Evolutionary conservation across 192 early-diverging fungal species (phyloP).

Genomic region (Coemansia sp.): DNA sequence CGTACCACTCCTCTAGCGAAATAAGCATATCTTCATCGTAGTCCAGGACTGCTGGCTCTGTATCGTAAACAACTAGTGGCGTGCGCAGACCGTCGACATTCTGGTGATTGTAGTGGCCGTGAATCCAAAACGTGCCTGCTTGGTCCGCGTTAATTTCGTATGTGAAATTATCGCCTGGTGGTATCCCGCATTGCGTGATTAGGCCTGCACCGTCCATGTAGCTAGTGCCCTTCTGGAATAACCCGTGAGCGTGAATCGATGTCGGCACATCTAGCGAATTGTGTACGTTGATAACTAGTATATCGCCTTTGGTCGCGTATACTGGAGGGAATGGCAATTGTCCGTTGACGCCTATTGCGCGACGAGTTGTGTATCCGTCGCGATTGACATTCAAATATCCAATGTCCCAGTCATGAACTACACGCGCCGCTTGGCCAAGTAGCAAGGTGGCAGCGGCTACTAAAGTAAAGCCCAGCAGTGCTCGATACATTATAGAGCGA

Average conservation of each 20-base stretch:
- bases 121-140: conserved; percentile 80
- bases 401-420: conserved; percentile 60
- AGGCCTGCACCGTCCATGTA: conserved; percentile 68
- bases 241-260: conserved; percentile 72
- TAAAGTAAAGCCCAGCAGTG: neutral
- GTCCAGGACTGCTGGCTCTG: conserved; percentile 53
- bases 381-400: conserved; percentile 61
- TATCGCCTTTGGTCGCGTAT: conserved; percentile 18
- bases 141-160: conserved; percentile 60
- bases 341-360: conserved; percentile 66
- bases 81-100: conserved; percentile 77
- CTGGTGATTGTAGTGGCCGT: conserved; percentile 66
- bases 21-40: conserved; percentile 65
- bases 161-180: conserved; percentile 61
- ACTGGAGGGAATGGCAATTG: conserved; percentile 54
- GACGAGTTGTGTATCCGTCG: conserved; percentile 62
- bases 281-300: conserved; percentile 23
- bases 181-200: conserved; percentile 75
- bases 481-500: neutral
- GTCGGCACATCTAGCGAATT: conserved; percentile 61
- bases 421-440: neutral
- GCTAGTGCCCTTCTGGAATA: conserved; percentile 68
- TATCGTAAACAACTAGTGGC: conserved; percentile 66
- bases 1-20: conserved; percentile 69
- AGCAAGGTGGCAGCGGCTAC: neutral